Evolutionary conservation across 148 eudicot genomes (phyloP).

Genomic region (Cornus kousa): DNA sequence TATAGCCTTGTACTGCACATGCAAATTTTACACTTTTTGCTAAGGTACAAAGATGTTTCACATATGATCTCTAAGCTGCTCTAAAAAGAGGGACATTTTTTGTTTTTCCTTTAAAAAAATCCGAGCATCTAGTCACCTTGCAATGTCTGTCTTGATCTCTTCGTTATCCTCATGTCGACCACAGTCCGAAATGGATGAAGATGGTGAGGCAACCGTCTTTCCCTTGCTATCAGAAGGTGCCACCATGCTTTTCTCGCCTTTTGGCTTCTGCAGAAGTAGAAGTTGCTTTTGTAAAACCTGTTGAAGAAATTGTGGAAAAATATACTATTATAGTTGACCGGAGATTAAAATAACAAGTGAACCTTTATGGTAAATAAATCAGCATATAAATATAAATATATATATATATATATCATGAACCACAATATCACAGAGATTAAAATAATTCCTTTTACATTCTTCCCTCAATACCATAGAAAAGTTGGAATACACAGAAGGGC

Average conservation of each 20-base stretch:
- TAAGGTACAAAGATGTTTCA: background rate
- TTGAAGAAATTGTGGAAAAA: background rate
- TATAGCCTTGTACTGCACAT: background rate
- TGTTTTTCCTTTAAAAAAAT: conserved; percentile 1
- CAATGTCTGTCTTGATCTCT: conserved; percentile 11
- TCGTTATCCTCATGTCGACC: conserved; percentile 25
- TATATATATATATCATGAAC: no score
- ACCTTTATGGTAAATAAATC: no score
- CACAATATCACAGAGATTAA: no score
- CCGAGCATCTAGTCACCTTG: conserved; percentile 5
- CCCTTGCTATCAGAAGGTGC: conserved; percentile 37
- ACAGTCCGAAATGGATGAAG: conserved; percentile 30
- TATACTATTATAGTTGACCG: no score
- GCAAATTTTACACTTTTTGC: background rate
- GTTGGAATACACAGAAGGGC: no score
- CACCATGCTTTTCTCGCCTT: conserved; percentile 32
- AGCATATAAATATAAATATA: no score
- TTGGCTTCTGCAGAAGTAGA: conserved; percentile 36
- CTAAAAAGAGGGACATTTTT: background rate
- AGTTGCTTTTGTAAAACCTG: conserved; percentile 67
- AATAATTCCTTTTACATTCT: no score
- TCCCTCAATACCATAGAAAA: no score
- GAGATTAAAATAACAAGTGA: no score
- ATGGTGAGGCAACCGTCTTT: conserved; percentile 42
- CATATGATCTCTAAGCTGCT: background rate